Evolutionary conservation across 495 filamentous ascomycete species (phyloP).

Genomic region (Aspergillus funiculosus): DNA sequence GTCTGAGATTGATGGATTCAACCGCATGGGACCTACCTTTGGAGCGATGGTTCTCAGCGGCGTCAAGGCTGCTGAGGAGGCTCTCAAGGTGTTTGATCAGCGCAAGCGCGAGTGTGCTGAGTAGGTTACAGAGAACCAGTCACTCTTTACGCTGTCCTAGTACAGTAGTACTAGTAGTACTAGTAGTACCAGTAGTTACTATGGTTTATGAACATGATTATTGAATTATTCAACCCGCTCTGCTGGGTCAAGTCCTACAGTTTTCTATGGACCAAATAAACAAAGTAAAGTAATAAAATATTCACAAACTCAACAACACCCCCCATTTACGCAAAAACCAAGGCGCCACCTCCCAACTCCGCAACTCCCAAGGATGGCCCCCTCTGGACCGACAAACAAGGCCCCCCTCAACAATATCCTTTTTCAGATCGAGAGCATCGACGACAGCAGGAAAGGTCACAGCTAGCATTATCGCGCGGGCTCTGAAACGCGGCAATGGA

Average conservation of each 20-base stretch:
- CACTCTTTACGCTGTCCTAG: too few relatives aligned
- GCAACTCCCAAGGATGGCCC: slow-evolving; percentile 29
- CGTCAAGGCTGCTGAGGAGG: slow-evolving; percentile 85
- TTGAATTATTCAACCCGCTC: too few relatives aligned
- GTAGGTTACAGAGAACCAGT: slow-evolving; percentile 14
- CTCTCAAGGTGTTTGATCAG: slow-evolving; percentile 66
- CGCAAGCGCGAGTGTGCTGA: slow-evolving; percentile 60
- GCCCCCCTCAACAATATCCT: slow-evolving; percentile 35
- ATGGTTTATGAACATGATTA: too few relatives aligned
- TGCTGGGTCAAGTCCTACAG: too few relatives aligned
- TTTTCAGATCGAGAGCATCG: slow-evolving; percentile 36
- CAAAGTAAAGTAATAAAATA: too few relatives aligned
- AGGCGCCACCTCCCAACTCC: slow-evolving; percentile 32
- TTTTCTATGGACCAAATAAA: too few relatives aligned
- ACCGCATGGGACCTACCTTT: slow-evolving; percentile 77
- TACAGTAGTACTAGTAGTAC: too few relatives aligned
- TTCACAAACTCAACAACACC: slow-evolving; percentile 18
- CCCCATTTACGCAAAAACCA: slow-evolving; percentile 38
- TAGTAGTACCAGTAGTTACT: too few relatives aligned
- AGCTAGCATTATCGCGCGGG: slow-evolving; percentile 33
- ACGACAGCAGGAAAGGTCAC: slow-evolving; percentile 28
- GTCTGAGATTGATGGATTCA: slow-evolving; percentile 82
- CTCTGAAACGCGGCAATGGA: slow-evolving; percentile 35
- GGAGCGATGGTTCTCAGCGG: slow-evolving; percentile 79
- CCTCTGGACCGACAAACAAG: slow-evolving; percentile 13